Conservation (phyloP, 2,329 filamentous ascomycete species). For the Scolecobasidium constrictum region DNA sequence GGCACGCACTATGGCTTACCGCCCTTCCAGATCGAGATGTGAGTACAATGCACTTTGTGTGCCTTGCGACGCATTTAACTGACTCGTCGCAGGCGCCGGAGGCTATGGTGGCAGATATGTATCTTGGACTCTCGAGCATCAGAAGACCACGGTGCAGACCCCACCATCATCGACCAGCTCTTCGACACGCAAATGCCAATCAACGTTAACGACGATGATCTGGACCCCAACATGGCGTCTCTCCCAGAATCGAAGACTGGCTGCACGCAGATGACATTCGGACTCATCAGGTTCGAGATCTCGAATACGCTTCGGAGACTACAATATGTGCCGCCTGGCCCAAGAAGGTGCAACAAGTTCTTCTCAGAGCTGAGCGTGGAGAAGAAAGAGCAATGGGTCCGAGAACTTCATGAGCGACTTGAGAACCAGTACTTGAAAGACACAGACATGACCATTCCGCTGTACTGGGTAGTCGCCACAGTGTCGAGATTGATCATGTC, state of each 20-base stretch:
- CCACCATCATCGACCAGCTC: slow-evolving; percentile 44
- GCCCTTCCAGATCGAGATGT: slow-evolving; percentile 50
- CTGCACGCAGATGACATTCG: slow-evolving; percentile 49
- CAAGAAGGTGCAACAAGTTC: slow-evolving; percentile 29
- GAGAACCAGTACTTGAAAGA: slow-evolving; percentile 39
- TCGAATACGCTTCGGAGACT: slow-evolving; percentile 35
- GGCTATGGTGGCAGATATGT: slow-evolving; percentile 50
- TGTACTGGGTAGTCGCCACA: slow-evolving; percentile 44
- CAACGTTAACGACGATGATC: slow-evolving; percentile 45
- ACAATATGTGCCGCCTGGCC: slow-evolving; percentile 32
- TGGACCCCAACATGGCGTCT: slow-evolving; percentile 37
- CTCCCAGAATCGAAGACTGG: slow-evolving; percentile 37
- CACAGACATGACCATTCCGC: slow-evolving; percentile 44
- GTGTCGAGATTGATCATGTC: slow-evolving; percentile 60
- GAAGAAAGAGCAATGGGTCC: slow-evolving; percentile 40
- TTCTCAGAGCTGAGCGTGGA: slow-evolving; percentile 33
- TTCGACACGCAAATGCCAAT: slow-evolving; percentile 48
- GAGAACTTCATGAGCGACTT: slow-evolving; percentile 33
- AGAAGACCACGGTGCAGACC: slow-evolving; percentile 53
- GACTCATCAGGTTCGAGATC: slow-evolving; percentile 42
- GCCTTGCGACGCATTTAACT: no score
- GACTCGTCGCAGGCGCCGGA: slow-evolving; percentile 31
- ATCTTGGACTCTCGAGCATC: slow-evolving; percentile 49
- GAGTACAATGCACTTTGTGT: background rate
- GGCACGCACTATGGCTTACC: slow-evolving; percentile 42